Evolutionary conservation across 805 yeast genomes (phyloP), one percentile per base, ranked within the genome.

Genomic region (Priceomyces melissophilus): DNA sequence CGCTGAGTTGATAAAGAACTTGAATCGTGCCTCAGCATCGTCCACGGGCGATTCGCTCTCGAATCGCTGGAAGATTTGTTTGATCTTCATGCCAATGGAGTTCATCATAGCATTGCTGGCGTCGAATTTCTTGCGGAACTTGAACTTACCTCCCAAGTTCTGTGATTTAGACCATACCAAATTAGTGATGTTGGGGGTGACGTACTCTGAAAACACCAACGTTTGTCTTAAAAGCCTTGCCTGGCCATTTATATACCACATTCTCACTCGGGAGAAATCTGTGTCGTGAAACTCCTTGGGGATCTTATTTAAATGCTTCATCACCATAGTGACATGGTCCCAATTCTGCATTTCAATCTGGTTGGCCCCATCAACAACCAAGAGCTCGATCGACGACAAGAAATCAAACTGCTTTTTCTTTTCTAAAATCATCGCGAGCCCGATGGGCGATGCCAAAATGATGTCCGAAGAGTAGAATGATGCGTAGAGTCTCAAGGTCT

Each of bases 341-440:
- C 97, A 85, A 55, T 90, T 88, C 63, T 93, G 99, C 85, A 84
- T 85, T 55, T 87, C 85, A 48, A 90, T 71, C 25, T 88, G 86
- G 55, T 89, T 89, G 10, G 93, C 79, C 53, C 86, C 87, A 61
- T 93, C 99, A 30, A 88, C 63, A 13, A 90, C 65, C 37, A 84
- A 61, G 3, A 93, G 61, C 60, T 93, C 99, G 49, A 93, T 87
- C 1, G 97, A 89, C 27, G 95, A 82, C 43, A 93, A 64, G 54
- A 89, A 93, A 60, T 90, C 96, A 41, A 75, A 77, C 49, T 84
- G 88, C 43, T 82, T 70, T 55, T 81, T 78, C 48, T 80, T 81
- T 46, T 87, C 95, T 46, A 89, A 65, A 33, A 90, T 78, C 75
- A 88, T 73, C 9, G 70, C 55, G 35, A 93, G 67, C 0, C 98